phyloP scores from a whole-genome alignment of 2,329 filamentous ascomycete species.

The Fusarium bulbicola region DNA sequence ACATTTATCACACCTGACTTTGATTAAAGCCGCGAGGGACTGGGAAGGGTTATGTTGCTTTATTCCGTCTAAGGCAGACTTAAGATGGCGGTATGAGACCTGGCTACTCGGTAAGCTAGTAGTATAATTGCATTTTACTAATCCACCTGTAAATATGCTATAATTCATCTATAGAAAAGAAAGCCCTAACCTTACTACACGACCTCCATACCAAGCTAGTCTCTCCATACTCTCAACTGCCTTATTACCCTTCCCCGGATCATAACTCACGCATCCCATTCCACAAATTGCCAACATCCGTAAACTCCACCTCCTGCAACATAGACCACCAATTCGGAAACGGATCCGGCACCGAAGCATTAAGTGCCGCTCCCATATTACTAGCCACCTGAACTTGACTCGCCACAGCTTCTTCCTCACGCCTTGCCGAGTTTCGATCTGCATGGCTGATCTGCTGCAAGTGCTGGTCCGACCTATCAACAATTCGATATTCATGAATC shows the following conservation, averaged over 20 bases:
- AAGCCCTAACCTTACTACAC: background rate
- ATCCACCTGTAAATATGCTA: too few species aligned
- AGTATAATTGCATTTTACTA: too few species aligned
- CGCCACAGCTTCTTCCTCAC: background rate
- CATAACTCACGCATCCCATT: slow-evolving; percentile 1
- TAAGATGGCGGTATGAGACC: accelerated
- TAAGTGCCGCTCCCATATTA: background rate
- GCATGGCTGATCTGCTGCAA: slow-evolving; percentile 35
- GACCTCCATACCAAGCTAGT: background rate
- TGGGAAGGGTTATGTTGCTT: too few species aligned
- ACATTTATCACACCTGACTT: too few species aligned
- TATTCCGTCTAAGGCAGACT: too few species aligned
- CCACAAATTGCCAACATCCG: slow-evolving; percentile 24
- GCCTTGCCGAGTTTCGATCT: slow-evolving; percentile 15
- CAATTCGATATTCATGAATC: slow-evolving; percentile 33
- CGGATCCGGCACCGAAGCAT: slow-evolving; percentile 17
- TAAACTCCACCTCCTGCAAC: slow-evolving; percentile 39
- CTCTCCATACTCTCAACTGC: background rate
- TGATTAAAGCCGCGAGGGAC: too few species aligned
- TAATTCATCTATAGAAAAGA: background rate
- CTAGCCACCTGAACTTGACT: background rate
- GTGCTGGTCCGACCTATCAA: slow-evolving; percentile 33
- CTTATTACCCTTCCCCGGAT: background rate
- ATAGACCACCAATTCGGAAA: slow-evolving; percentile 42
- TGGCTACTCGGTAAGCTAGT: too few species aligned